Conservation (phyloP, 768 basidiomycete species). For the Holtermanniella nyarrowii region DNA sequence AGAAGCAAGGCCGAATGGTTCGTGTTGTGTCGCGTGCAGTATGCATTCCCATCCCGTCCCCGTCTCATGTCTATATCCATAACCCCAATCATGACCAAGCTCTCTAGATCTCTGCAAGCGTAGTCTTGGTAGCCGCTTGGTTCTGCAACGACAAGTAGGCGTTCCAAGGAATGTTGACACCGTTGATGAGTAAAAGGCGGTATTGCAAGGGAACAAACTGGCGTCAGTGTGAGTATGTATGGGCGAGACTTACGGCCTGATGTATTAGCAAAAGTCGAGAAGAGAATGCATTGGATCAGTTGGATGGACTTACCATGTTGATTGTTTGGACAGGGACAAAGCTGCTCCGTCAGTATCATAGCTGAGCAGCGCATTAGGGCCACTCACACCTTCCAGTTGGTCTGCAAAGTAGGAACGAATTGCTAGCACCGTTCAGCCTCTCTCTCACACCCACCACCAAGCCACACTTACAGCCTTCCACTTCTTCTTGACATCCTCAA, state of each 20-base stretch:
- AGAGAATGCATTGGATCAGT: neutral
- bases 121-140: neutral
- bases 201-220: slow-evolving; percentile 36
- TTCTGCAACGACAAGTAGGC: slow-evolving; percentile 31
- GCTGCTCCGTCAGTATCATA: slow-evolving; percentile 11
- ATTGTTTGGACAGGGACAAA: slow-evolving; percentile 36
- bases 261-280: neutral
- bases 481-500: slow-evolving; percentile 47
- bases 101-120: neutral
- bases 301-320: slow-evolving; percentile 23
- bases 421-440: slow-evolving; percentile 7
- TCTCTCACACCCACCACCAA: neutral
- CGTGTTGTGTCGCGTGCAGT: too few species aligned
- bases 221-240: neutral
- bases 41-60: too few species aligned
- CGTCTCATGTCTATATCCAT: too few species aligned
- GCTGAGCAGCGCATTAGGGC: neutral
- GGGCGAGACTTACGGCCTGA: neutral
- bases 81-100: too few species aligned
- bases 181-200: slow-evolving; percentile 30
- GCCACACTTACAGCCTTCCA: slow-evolving; percentile 37
- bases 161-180: slow-evolving; percentile 39
- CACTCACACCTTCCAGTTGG: slow-evolving; percentile 36
- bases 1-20: too few species aligned
- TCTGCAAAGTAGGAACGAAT: slow-evolving; percentile 34